phyloP scores from a whole-genome alignment of 2,329 filamentous ascomycete species.

The Alternaria sp. region DNA sequence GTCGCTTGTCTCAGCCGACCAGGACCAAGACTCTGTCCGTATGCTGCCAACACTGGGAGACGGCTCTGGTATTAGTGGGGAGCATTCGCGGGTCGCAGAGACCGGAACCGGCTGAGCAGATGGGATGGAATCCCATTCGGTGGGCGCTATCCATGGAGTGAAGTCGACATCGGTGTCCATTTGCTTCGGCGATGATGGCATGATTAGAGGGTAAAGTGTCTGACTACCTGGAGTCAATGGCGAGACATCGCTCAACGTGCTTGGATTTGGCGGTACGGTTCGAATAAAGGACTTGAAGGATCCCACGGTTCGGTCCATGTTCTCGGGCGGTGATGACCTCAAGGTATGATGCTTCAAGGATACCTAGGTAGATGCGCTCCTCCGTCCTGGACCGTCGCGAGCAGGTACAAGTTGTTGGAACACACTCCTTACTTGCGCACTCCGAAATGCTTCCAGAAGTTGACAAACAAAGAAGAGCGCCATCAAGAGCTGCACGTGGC shows the following conservation, averaged over 20 bases:
- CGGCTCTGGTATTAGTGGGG: slow-evolving; percentile 38
- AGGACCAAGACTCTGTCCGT: slow-evolving; percentile 16
- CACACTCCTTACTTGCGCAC: not conserved
- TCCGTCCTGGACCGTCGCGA: slow-evolving; percentile 27
- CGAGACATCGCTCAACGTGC: slow-evolving; percentile 24
- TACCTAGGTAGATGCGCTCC: slow-evolving; percentile 27
- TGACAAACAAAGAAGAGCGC: slow-evolving; percentile 38
- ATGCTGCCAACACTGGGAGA: slow-evolving; percentile 27
- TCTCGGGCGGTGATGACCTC: slow-evolving; percentile 36
- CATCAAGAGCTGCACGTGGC: slow-evolving; percentile 28
- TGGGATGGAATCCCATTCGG: slow-evolving; percentile 28
- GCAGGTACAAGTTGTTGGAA: slow-evolving; percentile 17
- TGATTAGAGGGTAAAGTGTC: slow-evolving; percentile 1
- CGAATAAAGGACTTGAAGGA: slow-evolving; percentile 43
- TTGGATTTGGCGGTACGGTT: slow-evolving; percentile 26
- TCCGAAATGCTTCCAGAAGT: slow-evolving; percentile 33
- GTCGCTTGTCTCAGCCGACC: slow-evolving; percentile 5
- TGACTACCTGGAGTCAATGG: slow-evolving; percentile 14
- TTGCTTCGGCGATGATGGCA: slow-evolving; percentile 1
- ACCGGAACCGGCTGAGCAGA: not conserved
- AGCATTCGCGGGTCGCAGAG: not conserved
- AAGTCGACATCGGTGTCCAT: slow-evolving; percentile 11
- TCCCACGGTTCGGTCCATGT: slow-evolving; percentile 43
- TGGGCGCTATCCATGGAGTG: slow-evolving; percentile 36
- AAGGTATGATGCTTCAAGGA: slow-evolving; percentile 28